Percentiles rank a stretch among this genome's conserved stretches.
These are phyloP conservation scores for Torulaspora delbrueckii DNA, from an alignment of 805 yeast genomes.

Conservation along the genomic window DNA sequence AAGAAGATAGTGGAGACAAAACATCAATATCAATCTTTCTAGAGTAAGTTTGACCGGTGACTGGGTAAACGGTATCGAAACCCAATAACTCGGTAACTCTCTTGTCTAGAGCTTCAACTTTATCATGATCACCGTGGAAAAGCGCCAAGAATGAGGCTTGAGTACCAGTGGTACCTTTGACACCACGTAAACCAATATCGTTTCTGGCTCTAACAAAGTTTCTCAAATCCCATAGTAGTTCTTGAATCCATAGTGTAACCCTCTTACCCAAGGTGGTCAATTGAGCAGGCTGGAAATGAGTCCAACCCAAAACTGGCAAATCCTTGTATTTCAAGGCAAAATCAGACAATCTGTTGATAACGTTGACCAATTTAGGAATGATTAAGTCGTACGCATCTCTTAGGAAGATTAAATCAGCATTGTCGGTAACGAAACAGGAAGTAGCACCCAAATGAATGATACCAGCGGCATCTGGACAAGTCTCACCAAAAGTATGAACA, in stretches of 20 bases:
- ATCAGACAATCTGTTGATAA: slow-evolving; percentile 79
- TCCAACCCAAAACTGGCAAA: slow-evolving; percentile 96
- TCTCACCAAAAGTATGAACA: slow-evolving; percentile 89
- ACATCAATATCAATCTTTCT: slow-evolving; percentile 97
- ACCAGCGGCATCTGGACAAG: slow-evolving; percentile 95
- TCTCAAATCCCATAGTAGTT: slow-evolving; percentile 94
- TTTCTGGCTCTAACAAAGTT: slow-evolving; percentile 94
- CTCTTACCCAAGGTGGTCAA: slow-evolving; percentile 98
- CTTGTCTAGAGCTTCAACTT: slow-evolving; percentile 88
- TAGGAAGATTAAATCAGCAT: slow-evolving; percentile 93
- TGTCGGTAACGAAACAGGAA: slow-evolving; percentile 95
- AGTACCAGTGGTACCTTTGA: slow-evolving; percentile 98
- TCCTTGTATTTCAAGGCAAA: slow-evolving; percentile 93
- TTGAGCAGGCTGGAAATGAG: slow-evolving; percentile 99
- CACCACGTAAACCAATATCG: slow-evolving; percentile 95
- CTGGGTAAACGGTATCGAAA: slow-evolving; percentile 92
- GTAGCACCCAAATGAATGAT: slow-evolving; percentile 98
- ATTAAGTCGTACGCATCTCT: slow-evolving; percentile 92
- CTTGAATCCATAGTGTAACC: slow-evolving; percentile 97
- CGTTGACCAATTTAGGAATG: slow-evolving; percentile 93
- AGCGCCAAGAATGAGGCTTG: slow-evolving; percentile 94
- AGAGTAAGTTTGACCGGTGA: slow-evolving; percentile 98
- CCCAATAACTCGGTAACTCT: slow-evolving; percentile 91
- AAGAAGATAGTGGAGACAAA: slow-evolving; percentile 84
- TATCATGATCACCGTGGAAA: slow-evolving; percentile 95